Conservation (phyloP, 257 asterid genomes). For the Solanum bulbocastanum region DNA sequence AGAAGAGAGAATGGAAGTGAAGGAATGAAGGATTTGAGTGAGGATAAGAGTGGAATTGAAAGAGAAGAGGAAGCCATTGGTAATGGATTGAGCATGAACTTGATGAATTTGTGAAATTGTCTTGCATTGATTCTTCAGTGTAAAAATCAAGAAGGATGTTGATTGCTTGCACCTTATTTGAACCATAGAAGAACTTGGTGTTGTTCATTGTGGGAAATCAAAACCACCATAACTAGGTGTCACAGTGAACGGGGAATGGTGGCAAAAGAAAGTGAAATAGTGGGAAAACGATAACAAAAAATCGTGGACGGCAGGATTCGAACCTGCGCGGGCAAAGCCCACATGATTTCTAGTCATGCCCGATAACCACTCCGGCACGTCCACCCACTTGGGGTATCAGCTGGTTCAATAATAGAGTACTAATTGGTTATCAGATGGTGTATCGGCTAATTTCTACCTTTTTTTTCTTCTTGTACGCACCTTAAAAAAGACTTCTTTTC, state of each 20-base stretch:
- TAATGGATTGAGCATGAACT: conserved; percentile 60
- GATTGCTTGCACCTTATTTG: conserved; percentile 25
- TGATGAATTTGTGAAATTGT: conserved; percentile 41
- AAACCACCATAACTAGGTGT: neutral
- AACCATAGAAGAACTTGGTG: conserved; percentile 3
- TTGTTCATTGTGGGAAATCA: neutral
- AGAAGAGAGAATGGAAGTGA: conserved; percentile 19
- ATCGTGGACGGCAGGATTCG: conserved; percentile 99
- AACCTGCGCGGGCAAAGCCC: conserved; percentile 99
- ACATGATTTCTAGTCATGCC: conserved; percentile 99
- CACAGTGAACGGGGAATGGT: neutral
- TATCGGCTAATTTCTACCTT: no score
- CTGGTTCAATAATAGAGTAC: rapidly evolving
- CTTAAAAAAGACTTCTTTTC: no score
- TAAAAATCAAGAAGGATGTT: conserved; percentile 14
- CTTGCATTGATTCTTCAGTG: conserved; percentile 35
- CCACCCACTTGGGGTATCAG: conserved; percentile 13
- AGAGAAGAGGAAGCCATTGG: conserved; percentile 44
- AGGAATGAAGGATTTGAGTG: conserved; percentile 55
- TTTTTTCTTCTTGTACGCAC: no score
- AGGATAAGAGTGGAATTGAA: conserved; percentile 34
- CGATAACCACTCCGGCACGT: conserved; percentile 99
- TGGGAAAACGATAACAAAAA: neutral
- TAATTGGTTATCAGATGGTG: no score
- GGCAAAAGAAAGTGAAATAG: neutral